These are phyloP conservation scores for Ceratobasidium papillatum DNA, from an alignment of 1,284 basidiomycete genomes.

Conservation along the genomic window DNA sequence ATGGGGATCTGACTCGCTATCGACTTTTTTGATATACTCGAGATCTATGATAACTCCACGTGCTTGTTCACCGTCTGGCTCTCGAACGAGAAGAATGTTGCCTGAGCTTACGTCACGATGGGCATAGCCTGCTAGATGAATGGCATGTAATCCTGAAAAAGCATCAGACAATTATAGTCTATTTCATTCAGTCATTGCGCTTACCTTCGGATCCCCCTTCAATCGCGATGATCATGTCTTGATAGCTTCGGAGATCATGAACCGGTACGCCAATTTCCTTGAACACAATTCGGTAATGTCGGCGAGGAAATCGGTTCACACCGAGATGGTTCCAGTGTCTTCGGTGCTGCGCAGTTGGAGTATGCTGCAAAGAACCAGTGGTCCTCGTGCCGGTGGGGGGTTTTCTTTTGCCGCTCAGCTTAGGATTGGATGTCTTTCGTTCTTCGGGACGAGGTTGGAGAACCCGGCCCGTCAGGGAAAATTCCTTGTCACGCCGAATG, in stretches of 20 bases:
- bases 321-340: background rate
- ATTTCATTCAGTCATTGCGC: background rate
- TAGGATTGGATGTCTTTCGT: too few relatives aligned
- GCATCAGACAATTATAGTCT: background rate
- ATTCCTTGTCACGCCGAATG: background rate
- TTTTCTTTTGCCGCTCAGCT: too few relatives aligned
- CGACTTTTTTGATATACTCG: constrained; percentile 4
- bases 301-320: background rate
- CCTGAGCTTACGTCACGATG: constrained; percentile 35
- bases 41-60: constrained; percentile 12
- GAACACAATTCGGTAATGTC: constrained; percentile 35
- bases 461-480: background rate
- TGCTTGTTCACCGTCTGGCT: background rate
- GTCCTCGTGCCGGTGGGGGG: background rate
- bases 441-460: background rate
- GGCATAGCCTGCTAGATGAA: background rate
- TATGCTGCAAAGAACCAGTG: background rate
- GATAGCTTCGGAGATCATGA: constrained; percentile 5
- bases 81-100: constrained; percentile 27
- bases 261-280: constrained; percentile 21
- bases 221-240: background rate
- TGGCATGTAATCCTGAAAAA: background rate
- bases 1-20: background rate
- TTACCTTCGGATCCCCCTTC: constrained; percentile 12
- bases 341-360: background rate